Percentiles rank a stretch among this genome's conserved stretches.
Evolutionary conservation across 2,329 filamentous ascomycete species (phyloP).

Genomic region (Aspergillus sergii): DNA sequence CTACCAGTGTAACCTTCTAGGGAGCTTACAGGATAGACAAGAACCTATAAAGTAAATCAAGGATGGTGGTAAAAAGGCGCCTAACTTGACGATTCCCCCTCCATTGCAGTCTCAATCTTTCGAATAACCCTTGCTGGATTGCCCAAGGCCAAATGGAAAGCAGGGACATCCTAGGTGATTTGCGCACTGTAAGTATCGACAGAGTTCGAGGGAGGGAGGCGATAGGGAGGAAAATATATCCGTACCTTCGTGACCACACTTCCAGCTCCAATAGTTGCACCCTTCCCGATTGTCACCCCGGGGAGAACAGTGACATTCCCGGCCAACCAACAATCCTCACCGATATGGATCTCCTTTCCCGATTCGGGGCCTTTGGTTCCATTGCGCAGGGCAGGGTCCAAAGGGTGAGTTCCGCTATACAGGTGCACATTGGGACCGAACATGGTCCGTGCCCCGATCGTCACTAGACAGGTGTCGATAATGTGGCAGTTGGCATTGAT

Average conservation of each 20-base stretch:
- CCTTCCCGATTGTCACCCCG: slow-evolving; percentile 76
- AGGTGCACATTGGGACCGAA: slow-evolving; percentile 78
- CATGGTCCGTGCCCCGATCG: slow-evolving; percentile 74
- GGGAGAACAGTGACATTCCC: slow-evolving; percentile 72
- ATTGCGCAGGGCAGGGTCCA: slow-evolving; percentile 73
- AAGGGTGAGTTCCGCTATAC: slow-evolving; percentile 74
- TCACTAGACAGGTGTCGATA: slow-evolving; percentile 75
- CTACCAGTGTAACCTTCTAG: background rate
- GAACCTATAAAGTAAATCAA: background rate
- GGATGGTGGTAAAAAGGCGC: no score
- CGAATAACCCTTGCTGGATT: slow-evolving; percentile 45
- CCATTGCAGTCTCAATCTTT: slow-evolving; percentile 42
- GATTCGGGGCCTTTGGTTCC: slow-evolving; percentile 74
- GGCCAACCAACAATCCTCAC: slow-evolving; percentile 80
- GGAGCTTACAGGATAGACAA: background rate
- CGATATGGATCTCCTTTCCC: slow-evolving; percentile 73
- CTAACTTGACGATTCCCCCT: slow-evolving; percentile 10
- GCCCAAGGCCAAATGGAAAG: slow-evolving; percentile 45
- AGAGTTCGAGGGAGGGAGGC: background rate
- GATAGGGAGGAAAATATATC: background rate
- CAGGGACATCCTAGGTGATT: slow-evolving; percentile 40
- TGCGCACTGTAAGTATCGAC: background rate
- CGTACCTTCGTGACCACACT: slow-evolving; percentile 76
- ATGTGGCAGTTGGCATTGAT: slow-evolving; percentile 76
- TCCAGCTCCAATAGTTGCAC: slow-evolving; percentile 74